Conservation (phyloP, 2,329 filamentous ascomycete genomes). For the Cladophialophora yegresii region DNA sequence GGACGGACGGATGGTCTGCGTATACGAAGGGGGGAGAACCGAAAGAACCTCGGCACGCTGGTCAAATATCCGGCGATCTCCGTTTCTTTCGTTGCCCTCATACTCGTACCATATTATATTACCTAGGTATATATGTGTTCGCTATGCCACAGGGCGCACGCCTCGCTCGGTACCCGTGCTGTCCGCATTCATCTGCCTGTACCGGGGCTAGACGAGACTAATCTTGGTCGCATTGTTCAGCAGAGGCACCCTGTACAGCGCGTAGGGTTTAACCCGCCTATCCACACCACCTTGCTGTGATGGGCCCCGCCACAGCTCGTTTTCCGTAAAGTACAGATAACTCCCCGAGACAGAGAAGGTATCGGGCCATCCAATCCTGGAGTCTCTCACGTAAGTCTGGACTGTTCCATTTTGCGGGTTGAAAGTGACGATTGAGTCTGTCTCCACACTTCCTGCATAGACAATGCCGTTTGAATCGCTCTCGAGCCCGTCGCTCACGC, state of each 20-base stretch:
- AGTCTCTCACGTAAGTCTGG: slow-evolving; percentile 49
- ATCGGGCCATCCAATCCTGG: slow-evolving; percentile 55
- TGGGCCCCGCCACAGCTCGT: slow-evolving; percentile 49
- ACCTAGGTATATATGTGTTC: background rate
- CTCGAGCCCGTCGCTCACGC: slow-evolving; percentile 56
- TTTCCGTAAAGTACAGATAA: slow-evolving; percentile 58
- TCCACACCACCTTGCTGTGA: slow-evolving; percentile 48
- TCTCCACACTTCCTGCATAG: slow-evolving; percentile 55
- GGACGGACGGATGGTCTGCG: background rate
- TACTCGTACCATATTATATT: background rate
- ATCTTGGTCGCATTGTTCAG: slow-evolving; percentile 49
- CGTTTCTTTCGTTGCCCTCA: background rate
- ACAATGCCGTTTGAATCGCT: slow-evolving; percentile 54
- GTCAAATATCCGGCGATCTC: background rate
- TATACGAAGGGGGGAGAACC: background rate
- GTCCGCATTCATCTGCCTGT: background rate
- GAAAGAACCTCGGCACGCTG: background rate
- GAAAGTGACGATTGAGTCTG: slow-evolving; percentile 52
- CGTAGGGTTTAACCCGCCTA: slow-evolving; percentile 48
- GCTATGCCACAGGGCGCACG: background rate
- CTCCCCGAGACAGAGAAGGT: slow-evolving; percentile 50
- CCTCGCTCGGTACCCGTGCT: background rate
- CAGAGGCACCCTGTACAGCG: slow-evolving; percentile 47
- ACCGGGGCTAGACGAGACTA: slow-evolving; percentile 11
- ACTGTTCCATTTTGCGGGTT: slow-evolving; percentile 51